Conservation (phyloP, 2,329 filamentous ascomycete species). For the Rugonectria rugulosa region DNA sequence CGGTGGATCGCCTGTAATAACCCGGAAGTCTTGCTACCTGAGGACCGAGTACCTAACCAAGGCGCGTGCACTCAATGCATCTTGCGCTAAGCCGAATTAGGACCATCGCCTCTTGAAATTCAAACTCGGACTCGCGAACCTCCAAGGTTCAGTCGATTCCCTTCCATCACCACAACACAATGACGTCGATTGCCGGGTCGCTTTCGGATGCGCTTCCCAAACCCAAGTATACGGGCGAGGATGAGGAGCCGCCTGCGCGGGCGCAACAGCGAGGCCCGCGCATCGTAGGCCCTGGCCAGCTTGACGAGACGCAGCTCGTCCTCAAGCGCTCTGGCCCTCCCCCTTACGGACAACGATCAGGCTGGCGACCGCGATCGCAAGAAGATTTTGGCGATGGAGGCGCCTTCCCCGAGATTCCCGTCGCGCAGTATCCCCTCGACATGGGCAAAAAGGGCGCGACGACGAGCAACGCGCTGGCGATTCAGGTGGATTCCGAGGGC, state of each 20-base stretch:
- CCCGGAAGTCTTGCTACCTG: background rate
- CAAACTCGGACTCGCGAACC: conserved; percentile 33
- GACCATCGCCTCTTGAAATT: conserved; percentile 45
- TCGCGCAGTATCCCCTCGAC: conserved; percentile 94
- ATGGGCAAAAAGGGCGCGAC: conserved; percentile 84
- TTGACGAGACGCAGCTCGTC: conserved; percentile 87
- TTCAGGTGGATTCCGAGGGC: conserved; percentile 89
- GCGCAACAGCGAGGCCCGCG: conserved; percentile 81
- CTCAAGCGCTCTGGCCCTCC: conserved; percentile 85
- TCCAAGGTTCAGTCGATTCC: conserved; percentile 32
- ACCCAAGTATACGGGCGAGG: conserved; percentile 88
- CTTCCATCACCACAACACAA: conserved; percentile 44
- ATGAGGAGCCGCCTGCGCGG: conserved; percentile 79
- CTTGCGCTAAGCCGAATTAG: conserved; percentile 41
- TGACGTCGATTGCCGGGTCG: conserved; percentile 74
- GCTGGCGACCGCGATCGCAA: conserved; percentile 87
- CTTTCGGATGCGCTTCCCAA: conserved; percentile 84
- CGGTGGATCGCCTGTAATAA: background rate
- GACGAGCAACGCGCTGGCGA: conserved; percentile 85
- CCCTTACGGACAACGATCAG: conserved; percentile 82
- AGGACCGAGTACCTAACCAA: conserved; percentile 6
- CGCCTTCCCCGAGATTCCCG: conserved; percentile 90
- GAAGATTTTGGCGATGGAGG: conserved; percentile 98
- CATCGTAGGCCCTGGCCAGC: conserved; percentile 79
- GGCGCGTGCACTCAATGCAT: conserved; percentile 9